Evolutionary conservation across 2,329 filamentous ascomycete genomes (phyloP), one percentile per base, ranked within the genome.

Genomic region (Paraphoma chrysanthemicola): DNA sequence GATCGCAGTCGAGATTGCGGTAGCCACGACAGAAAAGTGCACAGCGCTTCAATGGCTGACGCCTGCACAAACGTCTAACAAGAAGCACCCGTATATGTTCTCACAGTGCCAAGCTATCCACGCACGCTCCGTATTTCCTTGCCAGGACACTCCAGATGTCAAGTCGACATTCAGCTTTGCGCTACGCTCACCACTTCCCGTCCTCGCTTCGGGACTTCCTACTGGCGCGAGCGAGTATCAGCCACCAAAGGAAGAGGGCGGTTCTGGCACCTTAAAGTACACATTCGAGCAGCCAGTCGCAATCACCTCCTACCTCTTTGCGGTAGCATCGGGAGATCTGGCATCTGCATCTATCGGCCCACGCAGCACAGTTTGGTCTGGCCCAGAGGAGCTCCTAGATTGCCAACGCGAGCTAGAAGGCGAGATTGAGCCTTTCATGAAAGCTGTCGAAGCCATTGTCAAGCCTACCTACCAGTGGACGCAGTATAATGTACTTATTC

Each of bases 101-200:
- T 96, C 92, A 44, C 95, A 98, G 81, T 97, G 93, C 77, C 94
- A 99, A 82, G 93, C 94, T 51, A 98, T 97, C 71, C 93, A 98
- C 71, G 92, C 92, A 43, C 88, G 95, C 57, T 96, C 93, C 46
- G 86, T 98, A 59, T 96, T 98, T 77, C 95, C 95, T 6, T 98
- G 94, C 78, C 94, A 98, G 80, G 95, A 99, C 74, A 98, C 95
- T 0, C 95, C 95, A 3, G 94, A 97, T 75, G 91, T 97, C 69
- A 99, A 99, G 82, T 93, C 91, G n/a, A 96, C 93, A 1, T 93
- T 93, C 78, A 88, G 89, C 60, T 97, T 97, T 81, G 90, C 89
- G 70, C 90, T 99, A 71, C 88, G 88, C 28, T 97, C 93, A 23
- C 88, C 90, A 5, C 85, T 97, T 12, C 92, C 93, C 0, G 93